These are phyloP conservation scores for Podaxis rugospora DNA, from an alignment of 768 basidiomycete species.

Conservation along the genomic window DNA sequence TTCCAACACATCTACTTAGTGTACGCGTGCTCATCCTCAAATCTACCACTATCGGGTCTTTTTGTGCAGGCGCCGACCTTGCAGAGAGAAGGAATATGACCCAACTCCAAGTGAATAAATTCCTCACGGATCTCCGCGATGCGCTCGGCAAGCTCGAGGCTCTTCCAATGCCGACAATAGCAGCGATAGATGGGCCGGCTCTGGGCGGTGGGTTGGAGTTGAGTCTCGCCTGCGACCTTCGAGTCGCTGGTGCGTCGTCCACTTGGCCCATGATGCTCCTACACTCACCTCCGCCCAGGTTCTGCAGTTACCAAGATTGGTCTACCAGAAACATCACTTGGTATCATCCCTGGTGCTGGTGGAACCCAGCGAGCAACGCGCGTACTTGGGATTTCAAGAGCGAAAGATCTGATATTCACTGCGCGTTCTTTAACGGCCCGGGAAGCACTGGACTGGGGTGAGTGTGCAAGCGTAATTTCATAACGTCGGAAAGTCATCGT, in stretches of 20 bases:
- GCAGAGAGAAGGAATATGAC: constrained; percentile 83
- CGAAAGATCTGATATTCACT: constrained; percentile 86
- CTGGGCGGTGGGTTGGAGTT: constrained; percentile 92
- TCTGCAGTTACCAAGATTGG: constrained; percentile 83
- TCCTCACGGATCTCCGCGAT: constrained; percentile 70
- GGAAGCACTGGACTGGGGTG: constrained; percentile 74
- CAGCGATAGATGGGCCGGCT: constrained; percentile 90
- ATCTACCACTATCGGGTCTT: constrained; percentile 71
- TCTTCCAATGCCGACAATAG: constrained; percentile 85
- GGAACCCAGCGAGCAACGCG: constrained; percentile 83
- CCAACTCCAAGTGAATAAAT: constrained; percentile 64
- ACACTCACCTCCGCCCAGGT: background rate
- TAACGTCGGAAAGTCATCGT: constrained; percentile 11
- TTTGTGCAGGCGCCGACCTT: constrained; percentile 92
- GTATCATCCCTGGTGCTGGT: constrained; percentile 89
- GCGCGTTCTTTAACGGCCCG: constrained; percentile 61
- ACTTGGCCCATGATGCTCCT: background rate
- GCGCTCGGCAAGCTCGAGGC: constrained; percentile 74
- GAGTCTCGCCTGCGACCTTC: constrained; percentile 83
- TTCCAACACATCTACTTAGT: constrained; percentile 29
- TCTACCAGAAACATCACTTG: constrained; percentile 72
- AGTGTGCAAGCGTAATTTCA: background rate
- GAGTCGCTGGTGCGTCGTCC: constrained; percentile 68
- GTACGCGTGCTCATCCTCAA: constrained; percentile 80
- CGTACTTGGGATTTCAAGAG: constrained; percentile 71